Base-by-base conservation (phyloP, 768 basidiomycete genomes). In the Amanita pseudoporphyria region DNA sequence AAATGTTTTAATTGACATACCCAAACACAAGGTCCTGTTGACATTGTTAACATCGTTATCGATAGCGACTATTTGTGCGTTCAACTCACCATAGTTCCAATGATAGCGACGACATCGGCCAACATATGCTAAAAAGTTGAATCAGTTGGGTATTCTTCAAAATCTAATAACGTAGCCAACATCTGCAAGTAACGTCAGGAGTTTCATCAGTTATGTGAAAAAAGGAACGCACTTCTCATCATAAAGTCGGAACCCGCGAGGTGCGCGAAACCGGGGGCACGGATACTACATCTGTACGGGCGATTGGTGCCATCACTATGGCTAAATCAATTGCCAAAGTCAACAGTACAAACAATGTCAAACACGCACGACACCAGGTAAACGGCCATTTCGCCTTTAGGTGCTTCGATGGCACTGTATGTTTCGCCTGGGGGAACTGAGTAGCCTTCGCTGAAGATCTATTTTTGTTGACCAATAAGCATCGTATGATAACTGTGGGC, bases 341-440 rank as follows among this genome's bases (percentile, higher is more conserved):
- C 38, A 42, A 36, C 26, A 19, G 18, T 18, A 3, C 21, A 45
- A 35, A 35, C 16, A 13, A 39, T 16, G 2, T 24, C 32, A 38
- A 49, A n/a, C 35, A 77, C 85, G 59, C 58, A 87, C 81, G 93
- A 96, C 54, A 99, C 92, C 45, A 99, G 82, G 71, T 94, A 99
- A 40, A 99, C 95, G 57, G 76, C 95, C 93, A 97, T 97, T 70
- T 98, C 95, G 55, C 94, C 94, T 70, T 99, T 98, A 39, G 95
- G 95, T 6, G 95, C 95, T 68, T 99, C 96, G 57, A 98, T 97
- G 2, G 95, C 95, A 44, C 79, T 82, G 72, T 99, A 98, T 0
- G 95, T 97, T 70, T 97, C 93, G 18, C 88, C 88, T 14, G 90
- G 87, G 14, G 96, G 96, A 22, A 98, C 95, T 21, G 89, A 88